phyloP scores from a whole-genome alignment of 1,284 basidiomycete genomes.

The Melanopsichium pennsylvanicum region DNA sequence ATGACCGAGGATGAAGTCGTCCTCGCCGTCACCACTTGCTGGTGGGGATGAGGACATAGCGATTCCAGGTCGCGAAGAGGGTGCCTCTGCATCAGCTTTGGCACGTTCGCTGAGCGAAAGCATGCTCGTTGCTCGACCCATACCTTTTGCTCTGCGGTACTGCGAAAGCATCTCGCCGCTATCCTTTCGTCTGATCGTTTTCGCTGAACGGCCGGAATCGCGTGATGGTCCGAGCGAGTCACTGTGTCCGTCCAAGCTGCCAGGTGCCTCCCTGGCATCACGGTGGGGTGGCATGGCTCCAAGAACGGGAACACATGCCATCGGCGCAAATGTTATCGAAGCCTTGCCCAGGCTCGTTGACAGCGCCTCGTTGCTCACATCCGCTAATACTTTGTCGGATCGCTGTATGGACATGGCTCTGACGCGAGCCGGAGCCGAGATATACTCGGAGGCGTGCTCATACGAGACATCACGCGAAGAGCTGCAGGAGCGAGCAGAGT shows the following conservation, averaged over 20 bases:
- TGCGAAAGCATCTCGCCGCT: conserved; percentile 60
- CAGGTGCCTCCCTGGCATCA: conserved; percentile 12
- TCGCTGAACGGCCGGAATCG: conserved; percentile 6
- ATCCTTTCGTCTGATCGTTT: conserved; percentile 45
- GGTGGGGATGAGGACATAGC: conserved; percentile 15
- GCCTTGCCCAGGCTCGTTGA: conserved; percentile 33
- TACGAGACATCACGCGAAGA: conserved; percentile 26
- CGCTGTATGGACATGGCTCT: conserved; percentile 16
- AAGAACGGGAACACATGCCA: conserved; percentile 40
- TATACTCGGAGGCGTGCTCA: conserved; percentile 19
- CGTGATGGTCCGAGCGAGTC: conserved; percentile 3
- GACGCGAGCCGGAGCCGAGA: conserved; percentile 5
- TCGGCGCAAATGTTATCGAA: conserved; percentile 27
- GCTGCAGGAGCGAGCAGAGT: conserved; percentile 12
- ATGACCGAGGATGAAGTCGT: conserved; percentile 38
- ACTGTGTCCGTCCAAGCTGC: conserved; percentile 12
- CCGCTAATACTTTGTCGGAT: conserved; percentile 18
- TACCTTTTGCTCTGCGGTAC: conserved; percentile 53
- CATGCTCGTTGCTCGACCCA: conserved; percentile 45
- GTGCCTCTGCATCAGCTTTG: conserved; percentile 29
- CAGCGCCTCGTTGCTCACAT: conserved; percentile 21
- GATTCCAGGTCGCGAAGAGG: conserved; percentile 5
- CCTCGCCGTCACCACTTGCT: conserved; percentile 1
- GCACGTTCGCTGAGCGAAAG: conserved; percentile 34
- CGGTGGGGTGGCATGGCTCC: conserved; percentile 36